Evolutionary conservation across 371 early-diverging fungal species (phyloP).

Genomic region (Massospora cicadina): DNA sequence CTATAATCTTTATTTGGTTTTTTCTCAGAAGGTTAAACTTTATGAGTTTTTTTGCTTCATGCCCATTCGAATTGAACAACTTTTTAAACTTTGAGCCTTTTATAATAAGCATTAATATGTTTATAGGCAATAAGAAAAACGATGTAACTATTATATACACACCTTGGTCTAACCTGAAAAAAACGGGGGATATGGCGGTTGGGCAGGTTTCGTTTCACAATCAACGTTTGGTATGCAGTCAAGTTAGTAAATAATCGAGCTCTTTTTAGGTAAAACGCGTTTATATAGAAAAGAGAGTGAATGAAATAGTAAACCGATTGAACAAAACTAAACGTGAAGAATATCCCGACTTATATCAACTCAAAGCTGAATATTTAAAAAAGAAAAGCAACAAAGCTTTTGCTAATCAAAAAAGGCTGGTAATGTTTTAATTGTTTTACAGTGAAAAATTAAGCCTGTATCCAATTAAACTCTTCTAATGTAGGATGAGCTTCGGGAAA

Average conservation of each 20-base stretch:
- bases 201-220: slow-evolving; percentile 89
- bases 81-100: no score
- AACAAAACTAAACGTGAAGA: slow-evolving; percentile 78
- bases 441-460: background rate
- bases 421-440: slow-evolving; percentile 9
- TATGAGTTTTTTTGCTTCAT: no score
- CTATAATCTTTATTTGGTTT: no score
- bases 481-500: slow-evolving; percentile 1
- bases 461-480: background rate
- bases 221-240: slow-evolving; percentile 29
- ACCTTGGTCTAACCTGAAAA: slow-evolving; percentile 84
- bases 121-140: slow-evolving; percentile 28
- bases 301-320: slow-evolving; percentile 75
- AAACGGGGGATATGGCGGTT: slow-evolving; percentile 81
- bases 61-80: no score
- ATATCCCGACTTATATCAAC: slow-evolving; percentile 51
- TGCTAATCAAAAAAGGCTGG: slow-evolving; percentile 14
- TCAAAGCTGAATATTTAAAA: slow-evolving; percentile 46
- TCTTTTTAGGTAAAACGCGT: slow-evolving; percentile 45
- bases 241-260: background rate
- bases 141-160: slow-evolving; percentile 80
- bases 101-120: background rate
- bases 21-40: no score
- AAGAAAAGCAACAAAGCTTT: slow-evolving; percentile 23
- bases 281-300: slow-evolving; percentile 52